Base-by-base conservation (phyloP, 225 moss, liverwort and hornwort genomes). In the Pseudoscleropodium purum region DNA sequence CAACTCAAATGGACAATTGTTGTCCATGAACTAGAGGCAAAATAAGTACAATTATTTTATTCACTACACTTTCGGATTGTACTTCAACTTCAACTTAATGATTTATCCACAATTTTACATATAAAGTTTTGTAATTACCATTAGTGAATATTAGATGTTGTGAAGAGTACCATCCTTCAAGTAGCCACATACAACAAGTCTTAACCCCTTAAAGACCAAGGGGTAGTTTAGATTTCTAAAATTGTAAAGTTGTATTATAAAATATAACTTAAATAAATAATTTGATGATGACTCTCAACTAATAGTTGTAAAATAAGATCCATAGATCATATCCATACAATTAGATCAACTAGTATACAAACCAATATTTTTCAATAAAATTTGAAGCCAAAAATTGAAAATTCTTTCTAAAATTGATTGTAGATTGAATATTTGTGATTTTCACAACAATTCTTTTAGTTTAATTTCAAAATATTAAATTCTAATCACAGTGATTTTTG, bases 41-140 rank as follows among this genome's bases (percentile, higher is more conserved):
- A 75, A 76, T 75, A 75, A 4, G 20, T 33, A 33, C 12, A 4
- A 76, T 51, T 8, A 47, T 49, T 47, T 21, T 12, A 33, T 34
- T 51, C 11, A 33, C 7, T 76, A 34, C 2, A 14, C 8, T 76
- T 76, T 0, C 21, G 7, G 8, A 34, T 76, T 31, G 31, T 47
- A 18, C 7, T 33, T 75, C 1, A 0, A 49, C 0, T 0, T 11
- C 0, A 31, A 75, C 0, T 20, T 2, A 33, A 49, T 33, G 1
- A 11, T 75, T 33, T 75, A 20, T 75, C 4, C 0, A 19, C 7
- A 33, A 49, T 47, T 74, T 0, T 0, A 18, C 0, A 30, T 6
- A 74, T 18, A 2, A 74, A 74, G 18, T 74, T 30, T 0, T 75
- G 0, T 18, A 74, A 30, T 47, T 9, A 47, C 30, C 47, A 74